Evolutionary conservation across 345 rosid genomes (phyloP), one percentile per base, ranked within the genome.

Genomic region (Hibiscus mutabilis): DNA sequence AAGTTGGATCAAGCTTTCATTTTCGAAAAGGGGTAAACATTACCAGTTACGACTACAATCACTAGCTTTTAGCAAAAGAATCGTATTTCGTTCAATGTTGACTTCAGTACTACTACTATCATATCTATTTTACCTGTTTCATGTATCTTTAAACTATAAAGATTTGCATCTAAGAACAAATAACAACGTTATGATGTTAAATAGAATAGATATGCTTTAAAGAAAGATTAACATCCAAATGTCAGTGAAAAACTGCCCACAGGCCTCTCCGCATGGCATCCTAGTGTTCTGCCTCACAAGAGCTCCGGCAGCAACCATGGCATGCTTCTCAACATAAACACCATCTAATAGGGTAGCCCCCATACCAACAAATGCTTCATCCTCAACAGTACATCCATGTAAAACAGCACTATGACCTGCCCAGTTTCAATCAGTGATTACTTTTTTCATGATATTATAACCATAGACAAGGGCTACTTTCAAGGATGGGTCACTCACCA

Each of bases 221-320:
- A 44, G 68, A 27, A 27, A 69, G 40, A 51, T 40, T 55, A 55
- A 47, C 62, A 29, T 18, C 18, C 10, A 51, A 60, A 61, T 44
- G 59, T 49, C 52, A 70, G 19, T 56, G 16, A 19, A 21, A 67
- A 66, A 72, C 42, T 8, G 29, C 35, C 65, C 29, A 75, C 82
- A 46, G 52, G 90, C 98, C 98, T 92, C 96, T 73, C 95, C 95
- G 37, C 87, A 77, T 13, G 96, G 98, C 62, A 92, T 88, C 85
- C 71, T 87, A 52, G 96, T 85, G 72, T 90, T 88, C 81, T 92
- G 98, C 74, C 95, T 81, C 47, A 92, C 98, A 75, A 92, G 96
- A 76, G 98, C 89, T 57, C 98, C 98, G 3, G 98, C 90, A 80
- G 94, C 91, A 82, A 92, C 90, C 89, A 92, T 88, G 72, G 86